phyloP scores from a whole-genome alignment of 208 protist species.

The Trypanosoma scelopori region DNA sequence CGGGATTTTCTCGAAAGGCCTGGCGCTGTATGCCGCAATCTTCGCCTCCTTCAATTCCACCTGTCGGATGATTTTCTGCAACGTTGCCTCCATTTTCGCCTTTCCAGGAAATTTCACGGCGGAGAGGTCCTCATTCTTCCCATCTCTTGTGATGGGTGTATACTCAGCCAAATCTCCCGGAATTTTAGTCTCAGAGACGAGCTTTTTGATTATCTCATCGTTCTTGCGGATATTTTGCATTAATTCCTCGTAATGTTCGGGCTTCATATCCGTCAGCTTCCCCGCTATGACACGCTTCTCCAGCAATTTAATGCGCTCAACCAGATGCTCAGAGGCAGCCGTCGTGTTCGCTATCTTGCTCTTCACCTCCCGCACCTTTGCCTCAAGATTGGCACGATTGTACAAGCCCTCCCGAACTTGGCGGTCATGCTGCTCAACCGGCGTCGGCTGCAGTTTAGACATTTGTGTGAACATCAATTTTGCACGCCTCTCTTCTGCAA shows the following conservation, averaged over 20 bases:
- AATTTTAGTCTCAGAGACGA: background rate
- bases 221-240: slow-evolving; percentile 32
- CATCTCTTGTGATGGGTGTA: background rate
- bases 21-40: background rate
- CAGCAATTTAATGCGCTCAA: slow-evolving; percentile 42
- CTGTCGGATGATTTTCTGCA: slow-evolving; percentile 9
- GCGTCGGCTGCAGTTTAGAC: slow-evolving; percentile 34
- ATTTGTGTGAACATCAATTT: slow-evolving; percentile 64
- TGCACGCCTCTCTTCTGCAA: slow-evolving; percentile 57
- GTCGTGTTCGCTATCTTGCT: slow-evolving; percentile 33
- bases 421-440: slow-evolving; percentile 41
- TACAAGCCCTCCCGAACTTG: slow-evolving; percentile 76
- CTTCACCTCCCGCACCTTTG: slow-evolving; percentile 38
- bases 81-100: slow-evolving; percentile 9
- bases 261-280: slow-evolving; percentile 34
- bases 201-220: slow-evolving; percentile 18
- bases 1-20: background rate
- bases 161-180: background rate
- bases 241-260: slow-evolving; percentile 58
- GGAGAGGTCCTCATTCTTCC: slow-evolving; percentile 4
- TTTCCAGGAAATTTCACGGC: slow-evolving; percentile 20
- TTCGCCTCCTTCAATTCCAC: slow-evolving; percentile 16
- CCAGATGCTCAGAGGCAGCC: slow-evolving; percentile 31
- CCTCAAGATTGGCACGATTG: slow-evolving; percentile 43
- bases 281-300: slow-evolving; percentile 34